Evolutionary conservation across 768 basidiomycete genomes (phyloP).

Genomic region (Amanita inopinata): DNA sequence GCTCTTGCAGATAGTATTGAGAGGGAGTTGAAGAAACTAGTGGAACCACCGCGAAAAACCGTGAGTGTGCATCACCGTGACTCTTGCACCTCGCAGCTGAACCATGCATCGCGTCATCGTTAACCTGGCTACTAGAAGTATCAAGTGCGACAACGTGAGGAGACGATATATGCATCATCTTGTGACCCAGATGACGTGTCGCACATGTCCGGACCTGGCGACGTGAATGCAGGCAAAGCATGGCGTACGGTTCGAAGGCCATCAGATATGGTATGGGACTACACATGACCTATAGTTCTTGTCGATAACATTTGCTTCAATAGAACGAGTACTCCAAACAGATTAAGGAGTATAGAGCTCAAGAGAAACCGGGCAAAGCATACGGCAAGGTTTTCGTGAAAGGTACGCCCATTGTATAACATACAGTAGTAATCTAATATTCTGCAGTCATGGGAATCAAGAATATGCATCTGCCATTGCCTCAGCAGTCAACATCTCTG

Average conservation of each 20-base stretch:
- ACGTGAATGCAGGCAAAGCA: constrained; percentile 71
- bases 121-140: constrained; percentile 63
- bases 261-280: constrained; percentile 85
- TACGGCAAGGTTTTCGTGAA: constrained; percentile 93
- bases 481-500: constrained; percentile 61
- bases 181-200: constrained; percentile 61
- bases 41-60: constrained; percentile 35
- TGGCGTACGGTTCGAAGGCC: constrained; percentile 86
- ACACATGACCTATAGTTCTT: neutral
- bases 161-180: constrained; percentile 73
- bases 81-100: too few relatives aligned
- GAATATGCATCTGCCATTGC: constrained; percentile 68
- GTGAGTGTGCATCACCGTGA: constrained; percentile 22
- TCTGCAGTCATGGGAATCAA: constrained; percentile 65
- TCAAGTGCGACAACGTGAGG: constrained; percentile 67
- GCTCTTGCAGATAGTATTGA: constrained; percentile 62
- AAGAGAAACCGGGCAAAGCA: constrained; percentile 70
- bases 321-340: constrained; percentile 94
- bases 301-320: constrained; percentile 6
- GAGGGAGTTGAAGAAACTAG: constrained; percentile 58
- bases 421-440: neutral
- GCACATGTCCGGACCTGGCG: constrained; percentile 67
- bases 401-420: constrained; percentile 35
- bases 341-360: constrained; percentile 69
- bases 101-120: too few relatives aligned